Evolutionary conservation across 2,329 filamentous ascomycete species (phyloP), one percentile per base, ranked within the genome.

Genomic region (Pestalotiopsis fici): DNA sequence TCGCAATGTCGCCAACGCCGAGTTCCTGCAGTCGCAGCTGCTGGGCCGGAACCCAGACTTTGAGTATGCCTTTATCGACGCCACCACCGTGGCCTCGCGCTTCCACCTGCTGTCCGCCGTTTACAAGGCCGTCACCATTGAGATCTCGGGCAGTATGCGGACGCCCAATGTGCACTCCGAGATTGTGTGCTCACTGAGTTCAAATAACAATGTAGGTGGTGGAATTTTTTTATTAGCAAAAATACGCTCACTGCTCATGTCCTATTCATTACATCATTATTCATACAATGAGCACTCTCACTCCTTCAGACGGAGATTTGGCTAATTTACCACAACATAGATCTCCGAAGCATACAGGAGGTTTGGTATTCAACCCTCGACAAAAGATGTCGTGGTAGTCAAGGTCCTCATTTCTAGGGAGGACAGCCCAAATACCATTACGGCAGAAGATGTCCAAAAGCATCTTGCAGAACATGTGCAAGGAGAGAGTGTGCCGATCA

Each of bases 1-100:
- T 82, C 87, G 84, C 25, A 83, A 93, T 77, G 88, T 98, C 66
- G 78, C 87, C 69, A 99, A 99, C 78, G 87, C 94, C 12, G 80
- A 87, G 0, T 94, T 91, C 75, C 84, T 99, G 56, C 91, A 94
- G 64, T 85, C 91, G 72, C 95, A 98, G 81, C 88, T 99, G 4
- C 85, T 98, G n/a, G 87, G 89, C 5, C 92, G 93, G 64, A 97
- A 98, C 76, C 76, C 88, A 12, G 90, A 91, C 9, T 98, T 95
- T 74, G 94, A 98, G 80, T 98, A 98, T 83, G 94, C 95, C 39
- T 92, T 99, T 72, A 87, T 99, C 59, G 95, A 99, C 81, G 94
- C 94, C 23, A 89, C 88, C 59, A 88, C 93, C 78, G 91, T 97
- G 67, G 78, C 94, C 27, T 94, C 93, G 1, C 86, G 90, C 37